Evolutionary conservation across 2,329 filamentous ascomycete genomes (phyloP), one percentile per base, ranked within the genome.

Genomic region (Rasamsonia emersonii): DNA sequence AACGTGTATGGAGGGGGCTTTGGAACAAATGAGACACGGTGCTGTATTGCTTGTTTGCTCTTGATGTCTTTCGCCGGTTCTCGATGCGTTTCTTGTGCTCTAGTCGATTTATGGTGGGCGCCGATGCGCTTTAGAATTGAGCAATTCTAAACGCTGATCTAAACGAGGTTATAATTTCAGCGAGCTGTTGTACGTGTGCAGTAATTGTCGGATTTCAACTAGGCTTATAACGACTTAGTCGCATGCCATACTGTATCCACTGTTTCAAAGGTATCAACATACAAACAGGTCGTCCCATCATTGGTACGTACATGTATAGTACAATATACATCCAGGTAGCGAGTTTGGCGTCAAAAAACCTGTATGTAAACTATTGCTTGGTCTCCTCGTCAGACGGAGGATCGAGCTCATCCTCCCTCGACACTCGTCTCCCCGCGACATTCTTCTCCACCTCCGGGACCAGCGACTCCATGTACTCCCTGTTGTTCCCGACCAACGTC

Each of bases 401-500:
- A 49, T 85, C 80, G 41, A 79, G 68, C 51, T 85, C 79, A 39
- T 80, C 84, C 56, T 95, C 88, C 16, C 70, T 68, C 17, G 59
- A 46, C 8, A 94, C 75, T 30, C 79, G 70, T 46, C 67, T 70
- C 3, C 89, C 89, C 44, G 86, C 62, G 4, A 94, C 79, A 32
- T 80, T 79, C 54, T 75, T 64, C 52, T 84, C 75, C 3, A 94
- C 84, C 54, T 94, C 86, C 0, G 71, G 62, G 9, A 93, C 73
- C 40, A 95, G 59, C 30, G 76, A 78, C 54, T 94, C 85, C 53
- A 96, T 72, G 46, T 75, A 89, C 15, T 73, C 78, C 44, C 72
- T 67, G 52, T 95, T 82, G 43, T 76, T 77, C 10, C 70, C 77
- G 10, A 95, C 88, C 32, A 98, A 66, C 8, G 89, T 95, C 28